Evolutionary conservation across 2,329 filamentous ascomycete genomes (phyloP).

Genomic region (Torrubiella hemipterigena): DNA sequence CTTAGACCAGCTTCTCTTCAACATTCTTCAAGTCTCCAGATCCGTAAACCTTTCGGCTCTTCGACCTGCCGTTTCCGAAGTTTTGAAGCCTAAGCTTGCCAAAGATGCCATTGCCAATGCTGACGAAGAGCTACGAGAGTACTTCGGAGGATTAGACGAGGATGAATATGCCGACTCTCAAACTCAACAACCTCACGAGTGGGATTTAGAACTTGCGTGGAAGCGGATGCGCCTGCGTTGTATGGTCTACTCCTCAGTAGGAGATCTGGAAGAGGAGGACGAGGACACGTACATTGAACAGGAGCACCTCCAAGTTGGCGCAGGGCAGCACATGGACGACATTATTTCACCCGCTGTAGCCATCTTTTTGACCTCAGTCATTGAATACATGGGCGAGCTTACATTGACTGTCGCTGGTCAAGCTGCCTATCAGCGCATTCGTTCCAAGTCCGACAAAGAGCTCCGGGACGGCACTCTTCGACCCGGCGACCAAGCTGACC

Average conservation of each 20-base stretch:
- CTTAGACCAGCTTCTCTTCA: slow-evolving; percentile 85
- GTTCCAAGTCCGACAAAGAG: slow-evolving; percentile 45
- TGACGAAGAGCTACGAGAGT: slow-evolving; percentile 78
- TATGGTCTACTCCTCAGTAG: slow-evolving; percentile 96
- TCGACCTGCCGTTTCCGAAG: slow-evolving; percentile 71
- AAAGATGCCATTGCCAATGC: slow-evolving; percentile 72
- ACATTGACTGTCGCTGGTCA: slow-evolving; percentile 79
- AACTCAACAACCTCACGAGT: slow-evolving; percentile 44
- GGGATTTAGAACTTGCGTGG: slow-evolving; percentile 90
- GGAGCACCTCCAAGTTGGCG: slow-evolving; percentile 54
- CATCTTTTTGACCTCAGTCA: slow-evolving; percentile 88
- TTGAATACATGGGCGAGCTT: slow-evolving; percentile 90
- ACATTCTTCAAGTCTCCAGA: slow-evolving; percentile 68
- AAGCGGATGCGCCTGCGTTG: slow-evolving; percentile 84
- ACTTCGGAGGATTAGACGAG: slow-evolving; percentile 67
- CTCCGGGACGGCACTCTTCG: slow-evolving; percentile 37
- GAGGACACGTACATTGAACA: slow-evolving; percentile 81
- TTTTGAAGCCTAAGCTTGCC: slow-evolving; percentile 81
- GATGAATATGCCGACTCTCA: slow-evolving; percentile 54
- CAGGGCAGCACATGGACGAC: slow-evolving; percentile 47
- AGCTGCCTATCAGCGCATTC: slow-evolving; percentile 61
- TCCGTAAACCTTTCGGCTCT: slow-evolving; percentile 66
- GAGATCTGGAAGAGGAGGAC: slow-evolving; percentile 95
- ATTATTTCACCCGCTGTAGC: slow-evolving; percentile 81
- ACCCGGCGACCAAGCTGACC: slow-evolving; percentile 42